A percentile compares a stretch with the other conserved stretches of the same genome.
phyloP scores from a whole-genome alignment of 1,284 basidiomycete species.

The Ceratobasidium sp. region DNA sequence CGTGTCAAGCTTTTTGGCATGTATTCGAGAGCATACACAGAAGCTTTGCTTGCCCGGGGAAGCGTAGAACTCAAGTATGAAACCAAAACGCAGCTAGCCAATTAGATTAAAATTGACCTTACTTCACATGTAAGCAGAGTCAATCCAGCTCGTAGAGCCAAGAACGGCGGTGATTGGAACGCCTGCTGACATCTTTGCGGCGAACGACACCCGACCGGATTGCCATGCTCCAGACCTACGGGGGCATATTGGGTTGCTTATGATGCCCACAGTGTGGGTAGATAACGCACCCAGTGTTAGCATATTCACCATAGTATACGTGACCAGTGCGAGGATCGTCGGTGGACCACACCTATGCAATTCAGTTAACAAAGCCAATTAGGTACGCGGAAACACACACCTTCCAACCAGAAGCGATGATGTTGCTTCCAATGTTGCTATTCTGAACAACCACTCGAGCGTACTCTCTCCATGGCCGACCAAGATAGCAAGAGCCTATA shows the following conservation, averaged over 20 bases:
- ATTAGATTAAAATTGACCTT: neutral
- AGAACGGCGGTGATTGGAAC: slow-evolving; percentile 37
- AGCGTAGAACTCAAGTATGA: too few relatives aligned
- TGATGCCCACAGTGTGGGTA: too few relatives aligned
- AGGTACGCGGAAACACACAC: neutral
- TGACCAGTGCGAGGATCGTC: slow-evolving; percentile 46
- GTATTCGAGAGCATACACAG: too few relatives aligned
- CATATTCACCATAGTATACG: slow-evolving; percentile 48
- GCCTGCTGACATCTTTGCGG: slow-evolving; percentile 42
- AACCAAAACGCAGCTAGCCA: too few relatives aligned
- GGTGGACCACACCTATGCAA: slow-evolving; percentile 38
- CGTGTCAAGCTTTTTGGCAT: too few relatives aligned
- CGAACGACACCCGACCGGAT: slow-evolving; percentile 42
- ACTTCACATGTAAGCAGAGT: slow-evolving; percentile 33
- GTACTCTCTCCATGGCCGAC: slow-evolving; percentile 46
- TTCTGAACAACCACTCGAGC: slow-evolving; percentile 50
- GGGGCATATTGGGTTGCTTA: too few relatives aligned
- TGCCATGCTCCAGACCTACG: slow-evolving; percentile 42
- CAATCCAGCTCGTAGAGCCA: slow-evolving; percentile 38
- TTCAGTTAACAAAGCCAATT: neutral
- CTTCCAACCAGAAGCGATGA: slow-evolving; percentile 47
- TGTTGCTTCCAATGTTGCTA: slow-evolving; percentile 44
- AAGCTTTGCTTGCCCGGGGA: too few relatives aligned
- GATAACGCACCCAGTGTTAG: slow-evolving; percentile 45
- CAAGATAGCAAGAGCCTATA: slow-evolving; percentile 35